These are phyloP conservation scores for Fagopyrum tataricum DNA, from an alignment of 148 eudicot genomes.

Conservation along the genomic window DNA sequence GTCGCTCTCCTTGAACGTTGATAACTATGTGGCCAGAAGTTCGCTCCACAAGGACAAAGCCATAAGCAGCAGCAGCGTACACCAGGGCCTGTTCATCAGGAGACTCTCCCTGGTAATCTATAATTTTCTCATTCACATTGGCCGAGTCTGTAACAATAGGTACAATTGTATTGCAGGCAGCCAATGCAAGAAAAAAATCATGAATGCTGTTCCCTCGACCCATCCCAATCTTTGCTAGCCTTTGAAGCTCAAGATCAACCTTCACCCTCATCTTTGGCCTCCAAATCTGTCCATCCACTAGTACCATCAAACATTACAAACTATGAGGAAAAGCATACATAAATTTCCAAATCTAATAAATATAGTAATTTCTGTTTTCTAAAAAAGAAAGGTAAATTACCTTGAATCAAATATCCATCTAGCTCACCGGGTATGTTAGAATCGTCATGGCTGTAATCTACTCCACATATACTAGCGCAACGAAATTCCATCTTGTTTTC, in stretches of 20 bases:
- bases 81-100: slow-evolving; percentile 99
- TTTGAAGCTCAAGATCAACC: slow-evolving; percentile 66
- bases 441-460: slow-evolving; percentile 50
- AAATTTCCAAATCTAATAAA: background rate
- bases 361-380: background rate
- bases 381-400: slow-evolving; percentile 23
- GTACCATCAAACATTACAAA: slow-evolving; percentile 17
- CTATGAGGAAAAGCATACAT: slow-evolving; percentile 6
- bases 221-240: slow-evolving; percentile 33
- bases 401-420: slow-evolving; percentile 42
- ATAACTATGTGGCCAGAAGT: slow-evolving; percentile 93
- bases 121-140: slow-evolving; percentile 43
- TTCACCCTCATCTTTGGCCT: slow-evolving; percentile 90
- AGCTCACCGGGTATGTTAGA: slow-evolving; percentile 33
- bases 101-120: slow-evolving; percentile 98
- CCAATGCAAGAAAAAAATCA: slow-evolving; percentile 89
- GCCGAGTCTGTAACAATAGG: slow-evolving; percentile 61
- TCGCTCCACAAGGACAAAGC: slow-evolving; percentile 83
- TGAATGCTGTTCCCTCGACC: slow-evolving; percentile 37
- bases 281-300: slow-evolving; percentile 56
- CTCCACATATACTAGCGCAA: slow-evolving; percentile 87
- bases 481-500: slow-evolving; percentile 99
- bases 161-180: slow-evolving; percentile 97
- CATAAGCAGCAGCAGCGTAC: slow-evolving; percentile 97
- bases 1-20: slow-evolving; percentile 80